Conservation (phyloP, 2,329 filamentous ascomycete species). For the Pseudocercospora cruenta region DNA sequence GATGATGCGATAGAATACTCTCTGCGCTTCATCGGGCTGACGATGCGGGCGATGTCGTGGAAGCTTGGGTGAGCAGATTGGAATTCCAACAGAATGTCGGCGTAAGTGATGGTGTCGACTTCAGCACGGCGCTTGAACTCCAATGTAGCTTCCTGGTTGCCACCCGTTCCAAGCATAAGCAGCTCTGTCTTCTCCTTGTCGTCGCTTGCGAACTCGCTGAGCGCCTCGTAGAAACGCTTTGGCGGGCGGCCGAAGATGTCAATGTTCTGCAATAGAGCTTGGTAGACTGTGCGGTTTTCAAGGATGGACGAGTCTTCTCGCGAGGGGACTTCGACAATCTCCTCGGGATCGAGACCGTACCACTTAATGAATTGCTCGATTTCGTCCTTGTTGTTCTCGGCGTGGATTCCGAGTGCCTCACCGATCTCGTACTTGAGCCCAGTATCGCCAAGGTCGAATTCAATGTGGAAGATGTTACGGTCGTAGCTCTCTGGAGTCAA, state of each 20-base stretch:
- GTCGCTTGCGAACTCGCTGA: conserved; percentile 83
- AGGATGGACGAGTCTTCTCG: conserved; percentile 74
- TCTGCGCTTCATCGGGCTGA: conserved; percentile 88
- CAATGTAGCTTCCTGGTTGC: conserved; percentile 70
- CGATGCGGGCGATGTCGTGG: conserved; percentile 84
- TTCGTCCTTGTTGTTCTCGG: conserved; percentile 82
- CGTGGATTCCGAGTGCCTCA: conserved; percentile 94
- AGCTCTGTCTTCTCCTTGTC: conserved; percentile 81
- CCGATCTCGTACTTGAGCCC: conserved; percentile 96
- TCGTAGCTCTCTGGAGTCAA: conserved; percentile 88
- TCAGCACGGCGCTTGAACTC: conserved; percentile 93
- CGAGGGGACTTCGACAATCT: conserved; percentile 87
- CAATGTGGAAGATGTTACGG: conserved; percentile 99
- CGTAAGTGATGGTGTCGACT: conserved; percentile 87
- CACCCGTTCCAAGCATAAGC: conserved; percentile 68
- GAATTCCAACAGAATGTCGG: conserved; percentile 88
- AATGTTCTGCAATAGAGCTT: conserved; percentile 86
- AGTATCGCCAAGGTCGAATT: conserved; percentile 91
- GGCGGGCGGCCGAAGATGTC: conserved; percentile 96
- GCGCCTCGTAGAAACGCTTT: conserved; percentile 94
- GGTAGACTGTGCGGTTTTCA: conserved; percentile 90
- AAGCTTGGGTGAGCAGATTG: conserved; percentile 84
- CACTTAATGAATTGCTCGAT: conserved; percentile 84
- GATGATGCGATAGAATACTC: conserved; percentile 99
- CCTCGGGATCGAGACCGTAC: conserved; percentile 81